Conservation (phyloP, 2,329 filamentous ascomycete species). For the Stagonosporopsis tanaceti region DNA sequence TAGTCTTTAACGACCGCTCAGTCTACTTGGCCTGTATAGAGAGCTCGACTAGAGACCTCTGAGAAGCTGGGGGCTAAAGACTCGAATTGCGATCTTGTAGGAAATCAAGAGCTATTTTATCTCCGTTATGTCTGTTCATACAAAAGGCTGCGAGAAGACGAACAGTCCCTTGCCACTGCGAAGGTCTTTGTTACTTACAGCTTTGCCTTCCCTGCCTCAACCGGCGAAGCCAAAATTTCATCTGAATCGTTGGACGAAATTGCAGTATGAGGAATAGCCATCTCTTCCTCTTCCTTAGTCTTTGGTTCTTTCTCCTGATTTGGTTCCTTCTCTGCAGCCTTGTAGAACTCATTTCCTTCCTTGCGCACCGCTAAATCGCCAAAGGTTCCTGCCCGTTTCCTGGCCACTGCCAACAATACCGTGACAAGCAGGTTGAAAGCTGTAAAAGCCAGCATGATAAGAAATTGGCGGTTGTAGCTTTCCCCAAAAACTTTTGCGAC, state of each 20-base stretch:
- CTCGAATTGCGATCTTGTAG: too few relatives aligned
- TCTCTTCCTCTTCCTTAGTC: background rate
- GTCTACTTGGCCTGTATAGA: background rate
- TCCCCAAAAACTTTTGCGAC: conserved; percentile 39
- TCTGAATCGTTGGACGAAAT: background rate
- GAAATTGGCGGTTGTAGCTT: conserved; percentile 45
- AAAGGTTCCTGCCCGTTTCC: conserved; percentile 37
- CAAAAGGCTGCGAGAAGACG: too few relatives aligned
- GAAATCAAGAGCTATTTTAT: too few relatives aligned
- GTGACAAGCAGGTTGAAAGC: conserved; percentile 35
- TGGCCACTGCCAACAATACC: conserved; percentile 27
- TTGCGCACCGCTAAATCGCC: conserved; percentile 29
- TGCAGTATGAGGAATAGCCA: background rate
- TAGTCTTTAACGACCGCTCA: background rate
- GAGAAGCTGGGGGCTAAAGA: background rate
- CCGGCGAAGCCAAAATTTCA: background rate
- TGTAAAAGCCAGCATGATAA: conserved; percentile 39
- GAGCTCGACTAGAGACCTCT: background rate
- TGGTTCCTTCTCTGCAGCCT: conserved; percentile 8
- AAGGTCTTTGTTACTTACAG: background rate
- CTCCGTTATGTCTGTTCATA: too few relatives aligned
- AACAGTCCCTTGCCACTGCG: background rate
- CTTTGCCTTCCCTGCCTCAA: background rate
- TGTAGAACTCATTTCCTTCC: conserved; percentile 38
- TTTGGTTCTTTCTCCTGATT: conserved; percentile 2